Evolutionary conservation across 2,329 filamentous ascomycete genomes (phyloP).

Genomic region (Fusarium bulbicola): DNA sequence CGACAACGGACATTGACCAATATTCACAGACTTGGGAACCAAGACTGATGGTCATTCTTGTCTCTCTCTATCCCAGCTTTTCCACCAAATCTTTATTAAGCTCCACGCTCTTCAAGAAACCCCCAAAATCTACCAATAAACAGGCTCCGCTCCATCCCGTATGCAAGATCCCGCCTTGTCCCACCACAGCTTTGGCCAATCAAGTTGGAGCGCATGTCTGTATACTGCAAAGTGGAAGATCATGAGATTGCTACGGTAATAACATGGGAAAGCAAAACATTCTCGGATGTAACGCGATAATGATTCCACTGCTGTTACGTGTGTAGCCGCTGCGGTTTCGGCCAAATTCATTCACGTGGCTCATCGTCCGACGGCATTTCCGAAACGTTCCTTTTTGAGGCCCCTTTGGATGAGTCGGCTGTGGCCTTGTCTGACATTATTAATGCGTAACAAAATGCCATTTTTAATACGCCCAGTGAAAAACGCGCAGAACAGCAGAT

Average conservation of each 20-base stretch:
- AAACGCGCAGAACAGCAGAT: background rate
- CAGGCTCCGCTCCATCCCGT: slow-evolving; percentile 7
- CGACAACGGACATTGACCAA: too few species aligned
- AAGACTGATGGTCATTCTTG: background rate
- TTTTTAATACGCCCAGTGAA: background rate
- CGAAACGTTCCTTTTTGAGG: background rate
- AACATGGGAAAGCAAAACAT: slow-evolving; percentile 1
- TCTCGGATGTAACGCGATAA: background rate
- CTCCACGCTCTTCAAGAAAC: background rate
- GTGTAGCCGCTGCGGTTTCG: slow-evolving; percentile 6
- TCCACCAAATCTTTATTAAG: background rate
- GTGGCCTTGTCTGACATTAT: slow-evolving; percentile 15
- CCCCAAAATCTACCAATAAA: background rate
- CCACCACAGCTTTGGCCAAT: background rate
- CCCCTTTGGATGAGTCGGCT: slow-evolving; percentile 4
- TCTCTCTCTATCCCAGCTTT: background rate
- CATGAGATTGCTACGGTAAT: slow-evolving; percentile 18
- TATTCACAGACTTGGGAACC: background rate
- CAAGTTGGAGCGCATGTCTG: background rate
- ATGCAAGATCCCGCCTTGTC: slow-evolving; percentile 17
- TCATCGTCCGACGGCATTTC: slow-evolving; percentile 21
- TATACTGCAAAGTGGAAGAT: slow-evolving; percentile 18
- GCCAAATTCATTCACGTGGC: slow-evolving; percentile 25
- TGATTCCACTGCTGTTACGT: background rate
- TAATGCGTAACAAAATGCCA: slow-evolving; percentile 6